phyloP scores from a whole-genome alignment of 345 rosid species.

The Hypericum androsaemum region DNA sequence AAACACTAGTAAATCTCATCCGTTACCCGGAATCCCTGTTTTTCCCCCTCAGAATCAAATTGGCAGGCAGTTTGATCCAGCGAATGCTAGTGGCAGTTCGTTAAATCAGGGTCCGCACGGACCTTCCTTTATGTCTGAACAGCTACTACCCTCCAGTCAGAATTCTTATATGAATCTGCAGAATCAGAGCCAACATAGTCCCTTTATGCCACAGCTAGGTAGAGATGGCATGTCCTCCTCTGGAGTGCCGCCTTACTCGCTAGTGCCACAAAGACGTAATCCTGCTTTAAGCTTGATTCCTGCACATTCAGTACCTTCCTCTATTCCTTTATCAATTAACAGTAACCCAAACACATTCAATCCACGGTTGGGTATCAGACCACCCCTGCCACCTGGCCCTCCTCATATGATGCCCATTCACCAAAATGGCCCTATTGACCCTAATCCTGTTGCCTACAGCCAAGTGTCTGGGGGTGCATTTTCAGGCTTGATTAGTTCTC shows the following conservation, averaged over 20 bases:
- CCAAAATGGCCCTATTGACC: constrained; percentile 20
- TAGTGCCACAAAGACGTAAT: constrained; percentile 37
- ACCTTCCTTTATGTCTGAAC: constrained; percentile 17
- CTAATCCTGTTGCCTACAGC: constrained; percentile 30
- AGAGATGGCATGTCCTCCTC: constrained; percentile 32
- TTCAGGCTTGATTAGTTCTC: constrained; percentile 76
- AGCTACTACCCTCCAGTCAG: constrained; percentile 31
- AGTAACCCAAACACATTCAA: constrained; percentile 30
- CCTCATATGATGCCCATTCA: constrained; percentile 34
- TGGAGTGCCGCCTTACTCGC: constrained; percentile 34
- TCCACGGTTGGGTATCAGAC: constrained; percentile 34
- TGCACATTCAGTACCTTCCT: constrained; percentile 21
- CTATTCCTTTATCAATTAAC: constrained; percentile 32
- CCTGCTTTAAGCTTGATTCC: constrained; percentile 19
- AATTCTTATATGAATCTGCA: constrained; percentile 38
- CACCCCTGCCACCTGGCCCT: constrained; percentile 53
- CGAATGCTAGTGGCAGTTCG: constrained; percentile 31
- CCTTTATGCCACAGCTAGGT: constrained; percentile 38
- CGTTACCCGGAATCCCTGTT: constrained; percentile 30
- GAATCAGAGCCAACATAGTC: constrained; percentile 32
- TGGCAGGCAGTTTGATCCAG: constrained; percentile 30
- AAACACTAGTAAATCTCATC: constrained; percentile 47
- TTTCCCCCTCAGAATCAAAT: constrained; percentile 35
- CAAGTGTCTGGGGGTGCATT: constrained; percentile 49
- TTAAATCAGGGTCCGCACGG: constrained; percentile 27